phyloP scores from a whole-genome alignment of 495 filamentous ascomycete species.

The Tuber aestivum region DNA sequence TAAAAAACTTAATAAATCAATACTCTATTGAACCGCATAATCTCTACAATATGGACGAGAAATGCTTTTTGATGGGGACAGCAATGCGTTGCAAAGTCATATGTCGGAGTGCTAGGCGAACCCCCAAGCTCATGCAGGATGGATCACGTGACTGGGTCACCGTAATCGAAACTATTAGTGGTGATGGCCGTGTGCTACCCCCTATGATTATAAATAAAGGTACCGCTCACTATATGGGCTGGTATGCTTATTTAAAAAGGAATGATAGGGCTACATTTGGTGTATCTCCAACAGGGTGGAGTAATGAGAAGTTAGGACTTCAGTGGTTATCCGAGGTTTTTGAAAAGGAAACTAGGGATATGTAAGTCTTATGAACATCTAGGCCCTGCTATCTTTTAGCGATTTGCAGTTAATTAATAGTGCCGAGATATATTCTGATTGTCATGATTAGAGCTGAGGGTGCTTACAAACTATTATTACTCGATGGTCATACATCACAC shows the following conservation, averaged over 20 bases:
- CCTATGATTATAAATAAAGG: slow-evolving; percentile 10
- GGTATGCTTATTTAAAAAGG: background rate
- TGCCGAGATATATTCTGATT: background rate
- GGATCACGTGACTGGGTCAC: background rate
- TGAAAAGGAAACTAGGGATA: background rate
- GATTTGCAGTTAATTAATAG: background rate
- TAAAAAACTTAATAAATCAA: slow-evolving; percentile 9
- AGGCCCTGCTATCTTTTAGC: background rate
- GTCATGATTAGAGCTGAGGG: background rate
- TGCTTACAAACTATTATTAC: background rate
- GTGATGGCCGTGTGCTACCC: background rate
- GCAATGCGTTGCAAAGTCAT: too few relatives aligned
- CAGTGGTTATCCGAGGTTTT: slow-evolving; percentile 13
- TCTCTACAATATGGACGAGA: too few relatives aligned
- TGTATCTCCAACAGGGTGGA: slow-evolving; percentile 11
- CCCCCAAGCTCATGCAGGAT: too few relatives aligned
- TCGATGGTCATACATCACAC: background rate
- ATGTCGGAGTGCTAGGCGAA: too few relatives aligned
- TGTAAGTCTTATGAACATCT: background rate
- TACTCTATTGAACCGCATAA: too few relatives aligned
- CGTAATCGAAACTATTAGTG: slow-evolving; percentile 10
- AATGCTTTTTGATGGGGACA: too few relatives aligned
- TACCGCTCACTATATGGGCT: background rate
- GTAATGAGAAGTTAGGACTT: slow-evolving; percentile 11
- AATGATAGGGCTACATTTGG: slow-evolving; percentile 4